Evolutionary conservation across 2,329 filamentous ascomycete genomes (phyloP).

Genomic region (Biscogniauxia sp.): DNA sequence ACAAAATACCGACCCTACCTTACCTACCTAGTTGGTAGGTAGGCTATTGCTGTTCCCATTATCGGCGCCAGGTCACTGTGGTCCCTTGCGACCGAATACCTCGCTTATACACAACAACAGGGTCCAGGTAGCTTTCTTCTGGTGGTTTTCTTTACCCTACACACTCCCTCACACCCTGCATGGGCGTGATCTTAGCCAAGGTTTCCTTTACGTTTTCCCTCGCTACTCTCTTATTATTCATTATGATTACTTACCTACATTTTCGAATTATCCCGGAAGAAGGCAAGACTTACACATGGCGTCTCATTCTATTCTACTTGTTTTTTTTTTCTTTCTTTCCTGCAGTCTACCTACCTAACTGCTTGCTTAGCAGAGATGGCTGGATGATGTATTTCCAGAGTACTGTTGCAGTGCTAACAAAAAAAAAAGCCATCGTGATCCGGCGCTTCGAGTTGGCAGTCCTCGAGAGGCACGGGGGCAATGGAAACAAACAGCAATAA

Average conservation of each 20-base stretch:
- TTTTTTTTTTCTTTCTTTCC: too few relatives aligned
- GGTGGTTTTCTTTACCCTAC: conserved; percentile 16
- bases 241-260: not conserved
- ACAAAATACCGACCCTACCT: too few relatives aligned
- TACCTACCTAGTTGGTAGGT: not conserved
- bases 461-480: not conserved
- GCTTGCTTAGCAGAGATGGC: not conserved
- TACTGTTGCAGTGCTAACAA: not conserved
- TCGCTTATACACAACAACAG: not conserved
- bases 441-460: not conserved
- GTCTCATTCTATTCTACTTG: not conserved
- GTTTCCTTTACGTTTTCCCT: conserved; percentile 13
- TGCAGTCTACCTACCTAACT: not conserved
- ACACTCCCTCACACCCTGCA: conserved; percentile 13
- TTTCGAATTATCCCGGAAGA: not conserved
- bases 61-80: not conserved
- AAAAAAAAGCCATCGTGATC: not conserved
- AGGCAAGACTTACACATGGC: not conserved
- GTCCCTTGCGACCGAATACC: not conserved
- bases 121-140: not conserved
- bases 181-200: conserved; percentile 21
- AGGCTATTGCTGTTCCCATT: not conserved
- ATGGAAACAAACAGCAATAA: not conserved
- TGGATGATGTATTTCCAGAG: not conserved
- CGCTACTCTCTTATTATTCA: conserved; percentile 11